phyloP scores from a whole-genome alignment of 768 basidiomycete genomes.

The Lyophyllum decastes region DNA sequence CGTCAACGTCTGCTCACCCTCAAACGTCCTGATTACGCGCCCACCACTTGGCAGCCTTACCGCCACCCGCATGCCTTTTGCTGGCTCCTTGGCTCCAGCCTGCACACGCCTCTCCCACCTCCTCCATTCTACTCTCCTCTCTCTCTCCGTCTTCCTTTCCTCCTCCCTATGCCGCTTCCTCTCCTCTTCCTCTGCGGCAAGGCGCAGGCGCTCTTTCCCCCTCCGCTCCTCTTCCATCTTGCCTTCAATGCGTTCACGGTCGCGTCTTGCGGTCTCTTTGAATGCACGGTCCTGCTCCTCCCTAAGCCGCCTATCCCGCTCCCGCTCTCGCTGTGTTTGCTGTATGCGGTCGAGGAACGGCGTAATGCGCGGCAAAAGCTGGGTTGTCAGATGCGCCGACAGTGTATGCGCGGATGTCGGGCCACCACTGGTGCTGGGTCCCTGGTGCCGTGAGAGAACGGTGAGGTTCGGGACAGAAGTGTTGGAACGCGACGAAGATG shows the following conservation, averaged over 20 bases:
- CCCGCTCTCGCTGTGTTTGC: constrained; percentile 47
- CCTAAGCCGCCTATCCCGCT: constrained; percentile 61
- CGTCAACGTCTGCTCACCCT: constrained; percentile 49
- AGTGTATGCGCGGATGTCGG: constrained; percentile 69
- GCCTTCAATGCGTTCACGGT: constrained; percentile 66
- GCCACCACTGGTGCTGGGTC: constrained; percentile 47
- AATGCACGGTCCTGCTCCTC: constrained; percentile 86
- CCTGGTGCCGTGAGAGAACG: constrained; percentile 85
- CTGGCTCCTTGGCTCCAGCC: constrained; percentile 23
- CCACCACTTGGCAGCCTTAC: constrained; percentile 57
- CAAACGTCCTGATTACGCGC: constrained; percentile 62
- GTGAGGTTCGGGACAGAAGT: constrained; percentile 56
- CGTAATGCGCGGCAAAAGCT: constrained; percentile 78
- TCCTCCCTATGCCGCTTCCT: constrained; percentile 33
- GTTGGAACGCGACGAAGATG: constrained; percentile 33
- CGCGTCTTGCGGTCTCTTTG: constrained; percentile 59
- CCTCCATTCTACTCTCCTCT: constrained; percentile 42
- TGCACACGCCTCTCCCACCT: constrained; percentile 52
- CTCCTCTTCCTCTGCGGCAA: constrained; percentile 25
- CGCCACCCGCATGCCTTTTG: constrained; percentile 42
- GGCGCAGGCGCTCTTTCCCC: constrained; percentile 33
- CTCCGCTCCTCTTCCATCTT: constrained; percentile 45
- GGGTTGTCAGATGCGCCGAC: constrained; percentile 62
- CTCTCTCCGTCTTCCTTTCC: constrained; percentile 52
- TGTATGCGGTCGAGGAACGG: constrained; percentile 73